Evolutionary conservation across 306 rosid genomes (phyloP), one percentile per base, ranked within the genome.

Genomic region (Carpinus fangiana): DNA sequence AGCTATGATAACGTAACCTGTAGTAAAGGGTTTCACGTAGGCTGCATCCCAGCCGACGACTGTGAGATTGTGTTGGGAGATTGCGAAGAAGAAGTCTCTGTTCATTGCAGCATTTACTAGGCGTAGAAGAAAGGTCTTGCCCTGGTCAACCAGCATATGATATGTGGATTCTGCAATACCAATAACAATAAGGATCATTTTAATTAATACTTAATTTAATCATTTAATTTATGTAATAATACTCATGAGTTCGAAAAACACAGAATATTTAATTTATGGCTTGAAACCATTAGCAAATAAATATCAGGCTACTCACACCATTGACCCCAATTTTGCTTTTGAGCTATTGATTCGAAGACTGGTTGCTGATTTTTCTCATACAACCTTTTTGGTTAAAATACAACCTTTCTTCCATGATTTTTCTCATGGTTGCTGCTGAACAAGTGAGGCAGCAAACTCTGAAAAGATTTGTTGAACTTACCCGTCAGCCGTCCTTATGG

Each of bases 401-500:
- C 70, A 92, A 92, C 83, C 96, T 94, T 69, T 87, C 98, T 18
- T 88, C 93, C 54, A 75, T 92, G 90, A 55, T 64, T 65, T 94
- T 94, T 78, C 93, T 94, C 59, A 94, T 94, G 98, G 84, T 90
- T 80, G 98, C 98, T 73, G 97, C 98, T 73, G 98, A 94, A 75
- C 97, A 96, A 26, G 93, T 92, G 54, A 91, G 98, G 76, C 92
- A 81, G 56, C 88, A 88, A 86, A 92, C 98, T 23, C 12, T 94
- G 81, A 88, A 83, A 84, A 88, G 85, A 79, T 92, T 92, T 83
- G 59, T n/a, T n/a, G n/a, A n/a, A n/a, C n/a, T n/a, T n/a, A n/a
- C n/a, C n/a, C n/a, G n/a, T n/a, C n/a, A n/a, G n/a, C n/a, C n/a
- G n/a, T n/a, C n/a, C n/a, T n/a, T n/a, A n/a, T n/a, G 96, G 97